Percentiles rank a stretch among this genome's conserved stretches.
Conservation (phyloP, 257 asterid species). For the Primulina tabacum region DNA sequence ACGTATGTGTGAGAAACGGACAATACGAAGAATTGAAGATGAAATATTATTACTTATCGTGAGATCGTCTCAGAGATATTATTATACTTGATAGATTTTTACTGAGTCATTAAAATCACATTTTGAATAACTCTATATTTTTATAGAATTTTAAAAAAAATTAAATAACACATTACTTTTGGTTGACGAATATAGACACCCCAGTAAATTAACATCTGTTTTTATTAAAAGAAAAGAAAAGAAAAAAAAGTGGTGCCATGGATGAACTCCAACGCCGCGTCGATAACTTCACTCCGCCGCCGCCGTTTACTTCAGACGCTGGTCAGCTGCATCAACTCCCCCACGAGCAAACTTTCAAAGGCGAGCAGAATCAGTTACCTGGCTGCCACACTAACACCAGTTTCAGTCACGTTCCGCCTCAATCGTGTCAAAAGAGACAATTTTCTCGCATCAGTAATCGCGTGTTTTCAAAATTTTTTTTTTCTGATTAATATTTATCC, state of each 20-base stretch:
- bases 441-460: conserved; percentile 34
- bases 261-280: conserved; percentile 31
- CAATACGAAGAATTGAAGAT: too few relatives aligned
- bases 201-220: too few relatives aligned
- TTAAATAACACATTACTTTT: too few relatives aligned
- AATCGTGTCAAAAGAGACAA: conserved; percentile 42
- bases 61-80: too few relatives aligned
- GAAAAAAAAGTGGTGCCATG: not conserved
- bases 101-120: too few relatives aligned
- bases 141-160: too few relatives aligned
- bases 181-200: too few relatives aligned
- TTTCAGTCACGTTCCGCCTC: conserved; percentile 29
- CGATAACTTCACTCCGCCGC: conserved; percentile 31
- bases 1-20: too few relatives aligned
- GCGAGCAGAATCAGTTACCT: conserved; percentile 31
- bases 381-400: conserved; percentile 23
- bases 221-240: too few relatives aligned
- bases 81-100: too few relatives aligned
- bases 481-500: not conserved
- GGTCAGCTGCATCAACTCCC: conserved; percentile 25
- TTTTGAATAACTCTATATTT: too few relatives aligned
- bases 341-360: conserved; percentile 29
- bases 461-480: not conserved
- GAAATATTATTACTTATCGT: too few relatives aligned
- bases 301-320: conserved; percentile 34